phyloP scores from a whole-genome alignment of 2,329 filamentous ascomycete species.

The Colletotrichum destructivum region DNA sequence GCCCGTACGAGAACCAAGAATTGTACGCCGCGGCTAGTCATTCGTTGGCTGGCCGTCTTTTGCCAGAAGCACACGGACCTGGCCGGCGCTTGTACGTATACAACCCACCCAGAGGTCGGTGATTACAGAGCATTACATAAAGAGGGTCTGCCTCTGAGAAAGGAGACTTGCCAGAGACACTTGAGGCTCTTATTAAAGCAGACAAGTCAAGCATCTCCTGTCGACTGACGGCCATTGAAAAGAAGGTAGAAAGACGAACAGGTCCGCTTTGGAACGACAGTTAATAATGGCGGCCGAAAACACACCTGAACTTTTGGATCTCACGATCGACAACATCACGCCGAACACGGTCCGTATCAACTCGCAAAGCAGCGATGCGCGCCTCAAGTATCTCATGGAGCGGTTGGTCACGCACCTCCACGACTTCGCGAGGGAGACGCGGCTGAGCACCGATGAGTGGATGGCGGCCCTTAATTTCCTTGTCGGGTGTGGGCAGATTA shows the following conservation, averaged over 20 bases:
- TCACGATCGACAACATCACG: constrained; percentile 83
- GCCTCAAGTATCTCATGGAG: constrained; percentile 79
- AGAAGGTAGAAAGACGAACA: neutral
- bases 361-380: constrained; percentile 72
- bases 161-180: neutral
- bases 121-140: constrained; percentile 44
- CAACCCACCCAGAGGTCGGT: constrained; percentile 28
- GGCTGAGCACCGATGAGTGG: constrained; percentile 82
- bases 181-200: neutral
- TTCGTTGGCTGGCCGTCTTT: neutral
- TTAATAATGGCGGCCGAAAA: constrained; percentile 28
- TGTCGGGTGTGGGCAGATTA: constrained; percentile 77
- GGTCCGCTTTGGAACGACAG: neutral
- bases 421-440: constrained; percentile 82
- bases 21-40: neutral
- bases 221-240: neutral
- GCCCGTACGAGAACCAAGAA: neutral
- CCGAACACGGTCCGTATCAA: constrained; percentile 80
- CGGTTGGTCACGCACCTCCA: constrained; percentile 80
- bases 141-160: constrained; percentile 13
- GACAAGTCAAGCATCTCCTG: neutral
- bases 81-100: neutral
- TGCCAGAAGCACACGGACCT: neutral
- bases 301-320: constrained; percentile 71
- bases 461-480: constrained; percentile 79